Percentiles rank a stretch among this genome's conserved stretches.
Evolutionary conservation across 1,139 yeast species (phyloP).

Genomic region (Pichia inconspicua): DNA sequence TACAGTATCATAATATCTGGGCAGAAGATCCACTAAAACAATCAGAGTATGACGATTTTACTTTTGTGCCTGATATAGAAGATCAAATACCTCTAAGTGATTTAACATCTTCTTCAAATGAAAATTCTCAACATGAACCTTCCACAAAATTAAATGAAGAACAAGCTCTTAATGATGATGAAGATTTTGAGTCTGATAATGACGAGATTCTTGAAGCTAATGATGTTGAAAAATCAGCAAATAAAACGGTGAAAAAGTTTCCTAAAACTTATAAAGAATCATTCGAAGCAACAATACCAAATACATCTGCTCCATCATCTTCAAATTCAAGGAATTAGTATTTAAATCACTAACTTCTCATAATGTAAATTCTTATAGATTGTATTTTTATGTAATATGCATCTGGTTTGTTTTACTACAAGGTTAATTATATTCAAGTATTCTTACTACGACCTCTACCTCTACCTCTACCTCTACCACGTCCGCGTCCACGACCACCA

Average conservation of each 20-base stretch:
- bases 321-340: neutral
- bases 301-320: neutral
- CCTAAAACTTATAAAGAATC: conserved; percentile 13
- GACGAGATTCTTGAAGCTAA: conserved; percentile 11
- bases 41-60: conserved; percentile 1
- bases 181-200: conserved; percentile 4
- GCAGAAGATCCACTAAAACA: conserved; percentile 18
- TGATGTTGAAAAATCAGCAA: conserved; percentile 9
- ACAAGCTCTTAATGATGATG: neutral
- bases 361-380: neutral
- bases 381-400: neutral
- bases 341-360: neutral
- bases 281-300: conserved; percentile 9
- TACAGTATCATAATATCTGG: conserved; percentile 15
- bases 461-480: neutral
- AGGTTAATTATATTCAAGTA: neutral
- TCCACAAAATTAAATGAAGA: neutral
- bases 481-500: neutral
- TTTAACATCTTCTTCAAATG: conserved; percentile 3
- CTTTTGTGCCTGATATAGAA: conserved; percentile 4
- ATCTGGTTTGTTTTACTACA: neutral
- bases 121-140: neutral
- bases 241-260: conserved; percentile 8
- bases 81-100: conserved; percentile 11
- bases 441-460: neutral